Conservation (phyloP, 805 yeast genomes). For the Wickerhamiella domercqiae region DNA sequence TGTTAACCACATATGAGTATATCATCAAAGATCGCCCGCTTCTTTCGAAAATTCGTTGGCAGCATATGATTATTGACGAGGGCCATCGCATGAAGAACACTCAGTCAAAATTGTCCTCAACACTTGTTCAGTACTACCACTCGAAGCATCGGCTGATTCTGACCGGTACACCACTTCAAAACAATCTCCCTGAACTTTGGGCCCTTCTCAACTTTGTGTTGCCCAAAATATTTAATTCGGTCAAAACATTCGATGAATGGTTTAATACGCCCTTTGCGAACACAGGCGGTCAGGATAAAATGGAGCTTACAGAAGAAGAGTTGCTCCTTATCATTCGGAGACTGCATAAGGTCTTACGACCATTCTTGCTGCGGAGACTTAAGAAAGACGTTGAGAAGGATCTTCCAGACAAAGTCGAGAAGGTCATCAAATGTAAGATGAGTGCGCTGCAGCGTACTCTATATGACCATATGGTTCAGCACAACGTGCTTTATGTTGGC, state of each 20-base stretch:
- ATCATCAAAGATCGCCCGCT: constrained; percentile 79
- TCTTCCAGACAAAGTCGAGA: constrained; percentile 88
- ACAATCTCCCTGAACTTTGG: constrained; percentile 93
- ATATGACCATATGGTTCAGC: constrained; percentile 82
- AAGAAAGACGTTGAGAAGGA: constrained; percentile 96
- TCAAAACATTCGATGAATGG: constrained; percentile 96
- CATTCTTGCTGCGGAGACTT: constrained; percentile 82
- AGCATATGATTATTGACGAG: constrained; percentile 96
- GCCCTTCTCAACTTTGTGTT: constrained; percentile 84
- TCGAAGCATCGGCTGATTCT: constrained; percentile 77
- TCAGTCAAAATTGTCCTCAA: constrained; percentile 70
- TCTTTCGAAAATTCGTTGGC: constrained; percentile 72
- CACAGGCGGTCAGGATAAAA: constrained; percentile 91
- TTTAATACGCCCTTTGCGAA: constrained; percentile 95
- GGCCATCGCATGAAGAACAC: constrained; percentile 97
- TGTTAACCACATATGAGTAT: constrained; percentile 87
- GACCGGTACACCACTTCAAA: constrained; percentile 95
- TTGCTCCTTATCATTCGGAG: constrained; percentile 84
- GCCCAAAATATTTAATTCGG: constrained; percentile 93
- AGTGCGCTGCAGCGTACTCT: constrained; percentile 68
- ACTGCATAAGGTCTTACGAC: constrained; percentile 89
- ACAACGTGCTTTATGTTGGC: constrained; percentile 64
- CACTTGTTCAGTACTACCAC: constrained; percentile 70
- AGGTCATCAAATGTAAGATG: constrained; percentile 85
- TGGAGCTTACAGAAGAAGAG: constrained; percentile 92